Evolutionary conservation across 305 asterid genomes (phyloP).

Genomic region (Rubia tinctorum): DNA sequence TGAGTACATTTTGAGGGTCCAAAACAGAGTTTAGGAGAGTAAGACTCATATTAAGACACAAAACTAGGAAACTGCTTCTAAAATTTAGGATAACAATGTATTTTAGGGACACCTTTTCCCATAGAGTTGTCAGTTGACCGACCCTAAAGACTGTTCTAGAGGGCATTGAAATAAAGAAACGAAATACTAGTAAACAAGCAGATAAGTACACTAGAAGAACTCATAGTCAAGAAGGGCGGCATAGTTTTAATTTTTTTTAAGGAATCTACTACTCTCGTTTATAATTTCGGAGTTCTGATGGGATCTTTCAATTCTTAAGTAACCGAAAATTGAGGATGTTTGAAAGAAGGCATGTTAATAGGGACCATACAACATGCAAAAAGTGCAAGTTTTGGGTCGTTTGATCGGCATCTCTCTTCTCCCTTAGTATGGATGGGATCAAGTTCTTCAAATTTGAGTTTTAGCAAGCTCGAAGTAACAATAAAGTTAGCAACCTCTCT

Average conservation of each 20-base stretch:
- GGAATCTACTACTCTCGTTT: too few relatives aligned
- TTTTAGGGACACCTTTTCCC: not conserved
- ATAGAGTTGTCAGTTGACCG: constrained; percentile 7
- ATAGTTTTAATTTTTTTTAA: not conserved
- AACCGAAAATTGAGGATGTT: too few relatives aligned
- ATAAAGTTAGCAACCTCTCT: too few relatives aligned
- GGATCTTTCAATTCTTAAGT: too few relatives aligned
- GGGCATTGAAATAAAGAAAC: not conserved
- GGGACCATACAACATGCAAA: too few relatives aligned
- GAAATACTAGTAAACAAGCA: constrained; percentile 1
- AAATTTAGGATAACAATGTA: not conserved
- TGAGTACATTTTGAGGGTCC: not conserved
- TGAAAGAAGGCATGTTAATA: too few relatives aligned
- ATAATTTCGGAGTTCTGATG: too few relatives aligned
- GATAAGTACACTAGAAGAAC: not conserved
- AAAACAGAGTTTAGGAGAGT: not conserved
- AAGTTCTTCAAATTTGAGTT: too few relatives aligned
- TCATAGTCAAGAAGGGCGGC: not conserved
- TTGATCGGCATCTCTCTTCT: too few relatives aligned
- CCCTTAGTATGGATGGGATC: too few relatives aligned
- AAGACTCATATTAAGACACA: not conserved
- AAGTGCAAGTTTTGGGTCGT: too few relatives aligned
- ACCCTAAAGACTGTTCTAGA: constrained; percentile 4
- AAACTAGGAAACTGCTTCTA: not conserved
- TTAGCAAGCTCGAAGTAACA: too few relatives aligned